Evolutionary conservation across 306 rosid species (phyloP), one percentile per base, ranked within the genome.

Genomic region (Vicia villosa): DNA sequence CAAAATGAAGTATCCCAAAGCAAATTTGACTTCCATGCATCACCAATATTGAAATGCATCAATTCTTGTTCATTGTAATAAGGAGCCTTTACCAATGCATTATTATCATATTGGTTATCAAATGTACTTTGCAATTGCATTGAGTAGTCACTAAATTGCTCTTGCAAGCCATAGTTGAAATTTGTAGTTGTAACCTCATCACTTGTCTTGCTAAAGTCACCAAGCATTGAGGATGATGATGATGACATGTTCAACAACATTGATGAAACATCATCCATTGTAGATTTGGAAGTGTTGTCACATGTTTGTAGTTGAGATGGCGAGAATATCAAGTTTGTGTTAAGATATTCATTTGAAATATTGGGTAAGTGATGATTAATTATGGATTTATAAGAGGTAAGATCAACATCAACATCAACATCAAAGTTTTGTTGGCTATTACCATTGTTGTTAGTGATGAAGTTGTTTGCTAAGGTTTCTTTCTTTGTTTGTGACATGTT

Each of bases 171-270:
- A 38, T 73, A 69, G 13, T 63, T 68, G 22, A 81, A 78, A 45
- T 66, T 81, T 54, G 78, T 51, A 26, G 62, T 77, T 57, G 75
- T 36, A 45, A 37, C 55, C 57, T 79, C 84, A 47, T 46, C 17
- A 24, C 68, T 40, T 24, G 66, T 69, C 51, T 56, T 55, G 11
- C 63, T 36, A 22, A 50, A 77, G 22, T 89, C 89, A 76, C 86
- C 83, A n/a, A 82, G 73, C 64, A 86, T 56, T 2, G 96, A 86
- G 54, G 97, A 88, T 32, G 96, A 86, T 28, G 97, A 83, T 38
- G 96, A 86, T 28, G 97, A 83, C 98, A 87, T 90, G 72, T 77
- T 90, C 45, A 88, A 49, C 69, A 86, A 57, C 87, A 86, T 77
- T 34, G 98, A 85, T 63, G 96, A 79, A 47, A 85, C 74, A 67